Base-by-base conservation (phyloP, 805 yeast species). In the Zygosaccharomyces rouxii region DNA sequence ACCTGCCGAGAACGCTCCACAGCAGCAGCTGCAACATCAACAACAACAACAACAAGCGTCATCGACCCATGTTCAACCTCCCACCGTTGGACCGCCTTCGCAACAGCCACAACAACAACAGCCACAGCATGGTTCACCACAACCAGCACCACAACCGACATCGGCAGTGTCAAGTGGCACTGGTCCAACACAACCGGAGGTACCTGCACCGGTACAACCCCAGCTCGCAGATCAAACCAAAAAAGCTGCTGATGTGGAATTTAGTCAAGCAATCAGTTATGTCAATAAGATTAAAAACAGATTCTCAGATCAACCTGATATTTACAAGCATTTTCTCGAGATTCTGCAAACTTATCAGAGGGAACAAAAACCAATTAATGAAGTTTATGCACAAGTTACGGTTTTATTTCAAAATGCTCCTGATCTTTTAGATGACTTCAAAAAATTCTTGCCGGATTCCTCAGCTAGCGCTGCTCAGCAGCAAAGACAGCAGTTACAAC, bases 231-330 rank as follows among this genome's bases (percentile, higher is more conserved):
- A 48, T 21, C 48, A 43, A n/a, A 45, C 43, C 22, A 57, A 59
- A 41, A 63, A 57, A 44, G 54, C 73, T 22, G 80, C 78, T 2
- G 97, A 95, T 42, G 92, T 89, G 14, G 98, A 94, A 70, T 92
- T 94, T 73, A 90, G 92, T 66, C 97, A 94, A 66, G 99, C 99
- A 16, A 94, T 94, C 54, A 85, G 84, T 57, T 94, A 94, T 62
- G 99, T 94, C 51, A 94, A 94, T 72, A 89, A 90, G 70, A 94
- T 94, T 64, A 95, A 95, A 67, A 90, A 89, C 48, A 79, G 98
- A 53, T 94, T 89, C 67, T 86, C 95, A 18, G 79, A 83, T 60
- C 96, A 90, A 67, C 99, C 99, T 0, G 97, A 92, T 60, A 89
- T 90, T 49, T 94, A 94, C 73, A 94, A 94, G 70, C 89, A 84